Evolutionary conservation across 768 basidiomycete genomes (phyloP).

Genomic region (Russula griseocarnosa): DNA sequence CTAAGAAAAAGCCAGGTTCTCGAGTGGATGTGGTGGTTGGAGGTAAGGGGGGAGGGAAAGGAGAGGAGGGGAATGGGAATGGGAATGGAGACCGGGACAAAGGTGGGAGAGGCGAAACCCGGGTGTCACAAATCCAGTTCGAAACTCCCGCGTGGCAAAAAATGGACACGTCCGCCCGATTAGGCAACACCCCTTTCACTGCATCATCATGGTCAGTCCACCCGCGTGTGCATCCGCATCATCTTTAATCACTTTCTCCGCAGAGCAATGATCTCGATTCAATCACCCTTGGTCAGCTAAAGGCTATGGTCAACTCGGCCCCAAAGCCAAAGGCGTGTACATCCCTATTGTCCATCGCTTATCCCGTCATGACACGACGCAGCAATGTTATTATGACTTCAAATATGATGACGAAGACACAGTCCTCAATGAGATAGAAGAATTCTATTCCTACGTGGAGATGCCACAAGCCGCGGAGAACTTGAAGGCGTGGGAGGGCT

Average conservation of each 20-base stretch:
- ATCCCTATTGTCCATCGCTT: not conserved
- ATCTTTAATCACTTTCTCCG: not conserved
- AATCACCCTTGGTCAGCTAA: conserved; percentile 78
- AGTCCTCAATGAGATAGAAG: conserved; percentile 92
- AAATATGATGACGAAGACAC: conserved; percentile 96
- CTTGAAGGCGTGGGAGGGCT: conserved; percentile 81
- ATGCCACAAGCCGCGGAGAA: conserved; percentile 88
- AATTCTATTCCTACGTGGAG: conserved; percentile 97
- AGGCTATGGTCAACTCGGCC: conserved; percentile 61
- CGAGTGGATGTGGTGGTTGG: conserved; percentile 16
- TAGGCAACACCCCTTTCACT: not conserved
- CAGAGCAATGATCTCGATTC: conserved; percentile 51
- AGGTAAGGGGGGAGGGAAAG: conserved; percentile 30
- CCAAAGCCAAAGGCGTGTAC: conserved; percentile 69
- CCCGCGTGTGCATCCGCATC: not conserved
- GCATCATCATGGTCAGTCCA: conserved; percentile 16
- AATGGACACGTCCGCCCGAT: conserved; percentile 10
- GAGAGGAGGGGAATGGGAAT: conserved; percentile 18
- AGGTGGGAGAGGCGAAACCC: conserved; percentile 27
- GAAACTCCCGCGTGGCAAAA: conserved; percentile 20
- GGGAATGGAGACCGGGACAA: conserved; percentile 25
- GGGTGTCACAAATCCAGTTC: conserved; percentile 23
- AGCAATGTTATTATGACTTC: conserved; percentile 89
- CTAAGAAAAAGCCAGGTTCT: conserved; percentile 20
- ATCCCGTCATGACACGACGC: conserved; percentile 27